phyloP scores from a whole-genome alignment of 2,329 filamentous ascomycete species.

The Fusarium begoniae region DNA sequence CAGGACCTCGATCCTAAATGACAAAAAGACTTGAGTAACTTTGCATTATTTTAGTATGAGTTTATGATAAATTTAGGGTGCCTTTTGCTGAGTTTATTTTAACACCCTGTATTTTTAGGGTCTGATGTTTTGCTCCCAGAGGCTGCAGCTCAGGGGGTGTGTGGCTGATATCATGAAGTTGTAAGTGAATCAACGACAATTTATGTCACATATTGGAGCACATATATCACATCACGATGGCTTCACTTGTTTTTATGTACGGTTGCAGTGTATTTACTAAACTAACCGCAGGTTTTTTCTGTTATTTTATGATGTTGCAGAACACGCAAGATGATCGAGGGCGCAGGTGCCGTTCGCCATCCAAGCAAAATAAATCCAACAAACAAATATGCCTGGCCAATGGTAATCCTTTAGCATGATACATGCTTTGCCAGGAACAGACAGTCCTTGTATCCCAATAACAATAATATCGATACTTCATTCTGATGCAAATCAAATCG shows the following conservation, averaged over 20 bases:
- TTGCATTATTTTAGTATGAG: background rate
- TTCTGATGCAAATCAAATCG: too few relatives aligned
- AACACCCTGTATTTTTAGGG: too few relatives aligned
- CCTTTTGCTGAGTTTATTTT: background rate
- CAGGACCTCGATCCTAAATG: background rate
- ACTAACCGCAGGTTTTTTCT: background rate
- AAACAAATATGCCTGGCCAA: background rate
- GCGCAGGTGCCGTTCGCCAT: background rate
- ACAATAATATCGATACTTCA: background rate
- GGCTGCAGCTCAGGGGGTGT: background rate
- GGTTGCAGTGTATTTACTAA: background rate
- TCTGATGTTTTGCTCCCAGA: too few relatives aligned
- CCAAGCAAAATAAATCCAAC: background rate
- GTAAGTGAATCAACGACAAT: background rate
- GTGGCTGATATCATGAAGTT: conserved; percentile 10
- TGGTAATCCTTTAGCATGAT: background rate
- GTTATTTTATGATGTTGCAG: background rate
- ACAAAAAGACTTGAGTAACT: background rate
- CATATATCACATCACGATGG: background rate
- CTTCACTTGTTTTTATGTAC: background rate
- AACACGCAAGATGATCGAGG: background rate
- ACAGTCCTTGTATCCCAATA: background rate
- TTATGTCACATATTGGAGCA: too few relatives aligned
- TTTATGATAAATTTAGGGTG: background rate
- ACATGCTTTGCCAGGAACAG: too few relatives aligned